Evolutionary conservation across 2,329 filamentous ascomycete species (phyloP).

Genomic region (Rhytidhysteron rufulum): DNA sequence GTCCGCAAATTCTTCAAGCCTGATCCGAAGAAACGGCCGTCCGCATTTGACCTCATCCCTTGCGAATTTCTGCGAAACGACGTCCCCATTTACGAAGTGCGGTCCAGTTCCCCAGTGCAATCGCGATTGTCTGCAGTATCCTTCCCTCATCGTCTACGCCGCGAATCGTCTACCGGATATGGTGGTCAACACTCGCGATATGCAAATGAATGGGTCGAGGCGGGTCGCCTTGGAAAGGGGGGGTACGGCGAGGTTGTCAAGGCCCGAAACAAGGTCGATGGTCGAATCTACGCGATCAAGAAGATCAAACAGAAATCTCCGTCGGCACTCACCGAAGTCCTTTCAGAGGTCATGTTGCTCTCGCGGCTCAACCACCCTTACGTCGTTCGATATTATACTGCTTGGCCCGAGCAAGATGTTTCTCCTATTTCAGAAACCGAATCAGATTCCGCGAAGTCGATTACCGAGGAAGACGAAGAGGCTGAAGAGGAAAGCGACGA

Average conservation of each 20-base stretch:
- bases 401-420: constrained; percentile 78
- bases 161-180: constrained; percentile 31
- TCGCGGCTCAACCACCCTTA: constrained; percentile 90
- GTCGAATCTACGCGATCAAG: constrained; percentile 92
- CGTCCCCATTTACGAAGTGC: constrained; percentile 38
- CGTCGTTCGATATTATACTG: constrained; percentile 87
- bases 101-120: constrained; percentile 27
- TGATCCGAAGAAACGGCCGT: constrained; percentile 78
- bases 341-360: constrained; percentile 81
- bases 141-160: constrained; percentile 24
- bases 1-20: constrained; percentile 79
- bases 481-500: too few species aligned
- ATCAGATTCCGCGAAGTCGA: constrained; percentile 25
- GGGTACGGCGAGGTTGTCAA: constrained; percentile 97
- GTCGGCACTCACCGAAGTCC: constrained; percentile 69
- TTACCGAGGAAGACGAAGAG: constrained; percentile 23
- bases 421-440: constrained; percentile 41
- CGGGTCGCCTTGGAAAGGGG: constrained; percentile 83
- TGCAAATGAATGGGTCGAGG: constrained; percentile 83
- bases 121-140: constrained; percentile 36
- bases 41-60: constrained; percentile 69
- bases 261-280: constrained; percentile 89
- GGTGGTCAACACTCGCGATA: constrained; percentile 65
- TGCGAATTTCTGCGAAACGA: constrained; percentile 54
- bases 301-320: constrained; percentile 85